A percentile compares a stretch with the other conserved stretches of the same genome.
phyloP scores from a whole-genome alignment of 2,329 filamentous ascomycete species.

The Hymenoscyphus fraxineus region DNA sequence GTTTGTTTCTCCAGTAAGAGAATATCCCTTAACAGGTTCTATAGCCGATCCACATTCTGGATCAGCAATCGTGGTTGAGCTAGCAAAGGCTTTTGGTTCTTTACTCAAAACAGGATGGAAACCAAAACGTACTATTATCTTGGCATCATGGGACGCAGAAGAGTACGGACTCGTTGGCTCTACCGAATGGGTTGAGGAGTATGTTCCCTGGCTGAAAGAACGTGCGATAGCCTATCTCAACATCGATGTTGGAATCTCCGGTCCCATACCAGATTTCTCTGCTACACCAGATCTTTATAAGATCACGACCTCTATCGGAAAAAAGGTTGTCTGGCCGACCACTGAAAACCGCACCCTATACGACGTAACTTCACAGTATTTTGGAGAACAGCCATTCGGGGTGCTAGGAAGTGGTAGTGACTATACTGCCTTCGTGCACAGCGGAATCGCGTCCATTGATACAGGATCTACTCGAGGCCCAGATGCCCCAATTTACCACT shows the following conservation, averaged over 20 bases:
- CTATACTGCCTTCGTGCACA: conserved; percentile 58
- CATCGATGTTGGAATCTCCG: conserved; percentile 12
- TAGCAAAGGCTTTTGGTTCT: conserved; percentile 59
- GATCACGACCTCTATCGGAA: not conserved
- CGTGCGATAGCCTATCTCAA: conserved; percentile 27
- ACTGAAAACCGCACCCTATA: conserved; percentile 26
- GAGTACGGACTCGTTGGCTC: conserved; percentile 71
- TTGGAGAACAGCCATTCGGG: not conserved
- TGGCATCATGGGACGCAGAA: conserved; percentile 67
- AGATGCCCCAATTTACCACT: conserved; percentile 57
- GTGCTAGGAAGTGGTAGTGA: conserved; percentile 50
- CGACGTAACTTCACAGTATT: not conserved
- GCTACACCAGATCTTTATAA: conserved; percentile 2
- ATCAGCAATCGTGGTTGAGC: not conserved
- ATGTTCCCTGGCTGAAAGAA: conserved; percentile 66
- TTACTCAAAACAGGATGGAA: conserved; percentile 70
- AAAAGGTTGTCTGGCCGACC: not conserved
- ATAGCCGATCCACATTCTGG: not conserved
- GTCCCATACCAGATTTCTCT: not conserved
- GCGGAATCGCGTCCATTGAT: conserved; percentile 43
- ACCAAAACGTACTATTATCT: conserved; percentile 77
- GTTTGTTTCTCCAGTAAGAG: conserved; percentile 41
- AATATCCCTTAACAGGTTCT: conserved; percentile 36
- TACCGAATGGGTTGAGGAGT: conserved; percentile 69
- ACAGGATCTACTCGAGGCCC: conserved; percentile 45